Percentiles rank a stretch among this genome's conserved stretches.
These are phyloP conservation scores for Paecilomyces sp. DNA, from an alignment of 2,329 filamentous ascomycete species.

Conservation along the genomic window DNA sequence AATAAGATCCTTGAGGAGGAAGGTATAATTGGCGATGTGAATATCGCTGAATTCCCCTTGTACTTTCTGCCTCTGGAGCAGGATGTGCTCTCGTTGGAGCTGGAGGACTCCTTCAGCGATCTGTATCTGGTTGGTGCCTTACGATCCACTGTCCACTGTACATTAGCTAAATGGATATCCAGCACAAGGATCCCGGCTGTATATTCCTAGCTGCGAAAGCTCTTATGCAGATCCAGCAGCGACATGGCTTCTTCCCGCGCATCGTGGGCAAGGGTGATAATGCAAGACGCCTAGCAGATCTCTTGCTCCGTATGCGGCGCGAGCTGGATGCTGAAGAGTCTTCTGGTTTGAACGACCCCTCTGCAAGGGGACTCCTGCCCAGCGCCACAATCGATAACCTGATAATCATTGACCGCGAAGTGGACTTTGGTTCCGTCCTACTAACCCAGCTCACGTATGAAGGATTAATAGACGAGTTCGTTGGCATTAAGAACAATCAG, in stretches of 20 bases:
- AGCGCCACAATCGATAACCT: constrained; percentile 84
- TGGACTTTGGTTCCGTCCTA: constrained; percentile 85
- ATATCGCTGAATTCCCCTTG: constrained; percentile 75
- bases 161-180: constrained; percentile 3
- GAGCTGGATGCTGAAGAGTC: constrained; percentile 78
- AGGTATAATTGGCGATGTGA: constrained; percentile 87
- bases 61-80: constrained; percentile 88
- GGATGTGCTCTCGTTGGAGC: constrained; percentile 83
- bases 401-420: constrained; percentile 90
- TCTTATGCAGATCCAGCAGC: constrained; percentile 87
- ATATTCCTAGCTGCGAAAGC: constrained; percentile 83
- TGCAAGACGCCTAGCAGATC: constrained; percentile 77
- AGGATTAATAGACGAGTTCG: constrained; percentile 87
- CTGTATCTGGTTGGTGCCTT: constrained; percentile 61
- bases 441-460: constrained; percentile 96
- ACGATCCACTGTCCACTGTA: constrained; percentile 16
- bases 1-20: constrained; percentile 88
- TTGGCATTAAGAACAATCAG: constrained; percentile 86
- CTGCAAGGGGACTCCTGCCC: constrained; percentile 63
- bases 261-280: constrained; percentile 96
- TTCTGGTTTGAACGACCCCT: constrained; percentile 48
- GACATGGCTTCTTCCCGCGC: constrained; percentile 86
- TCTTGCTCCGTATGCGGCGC: constrained; percentile 84
- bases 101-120: constrained; percentile 80
- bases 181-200: constrained; percentile 83